Conservation (phyloP, 176 grass and related monocot genomes). For the Musa beccarii region DNA sequence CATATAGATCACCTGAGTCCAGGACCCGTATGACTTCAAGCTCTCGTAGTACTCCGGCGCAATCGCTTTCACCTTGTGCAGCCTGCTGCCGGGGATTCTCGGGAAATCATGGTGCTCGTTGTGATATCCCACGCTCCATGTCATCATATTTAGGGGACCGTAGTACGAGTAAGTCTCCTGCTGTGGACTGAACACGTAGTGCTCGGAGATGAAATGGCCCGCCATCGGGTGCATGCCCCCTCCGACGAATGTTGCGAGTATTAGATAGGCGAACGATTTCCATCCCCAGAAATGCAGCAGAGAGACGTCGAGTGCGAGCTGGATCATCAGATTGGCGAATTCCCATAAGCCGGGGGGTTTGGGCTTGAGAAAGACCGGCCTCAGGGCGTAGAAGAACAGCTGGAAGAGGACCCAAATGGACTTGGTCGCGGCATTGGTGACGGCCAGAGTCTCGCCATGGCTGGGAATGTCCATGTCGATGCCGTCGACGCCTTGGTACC, state of each 20-base stretch:
- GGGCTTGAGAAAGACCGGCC: constrained; percentile 69
- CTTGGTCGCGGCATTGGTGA: constrained; percentile 52
- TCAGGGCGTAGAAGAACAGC: constrained; percentile 81
- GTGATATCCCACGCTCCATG: constrained; percentile 89
- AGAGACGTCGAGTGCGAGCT: constrained; percentile 44
- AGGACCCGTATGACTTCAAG: constrained; percentile 58
- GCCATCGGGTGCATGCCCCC: constrained; percentile 98
- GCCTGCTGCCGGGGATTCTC: constrained; percentile 61
- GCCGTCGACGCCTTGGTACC: constrained; percentile 83
- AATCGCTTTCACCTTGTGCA: constrained; percentile 81
- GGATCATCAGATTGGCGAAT: constrained; percentile 62
- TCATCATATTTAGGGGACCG: constrained; percentile 79
- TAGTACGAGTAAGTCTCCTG: constrained; percentile 98
- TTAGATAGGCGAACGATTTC: constrained; percentile 60
- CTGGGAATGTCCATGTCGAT: constrained; percentile 90
- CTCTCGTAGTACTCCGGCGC: constrained; percentile 70
- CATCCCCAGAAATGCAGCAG: constrained; percentile 56
- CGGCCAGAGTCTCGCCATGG: constrained; percentile 32
- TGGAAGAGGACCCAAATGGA: constrained; percentile 77
- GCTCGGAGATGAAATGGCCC: constrained; percentile 90
- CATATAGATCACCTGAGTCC: constrained; percentile 99
- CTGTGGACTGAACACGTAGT: constrained; percentile 68
- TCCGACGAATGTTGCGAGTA: constrained; percentile 74
- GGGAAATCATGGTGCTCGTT: constrained; percentile 99
- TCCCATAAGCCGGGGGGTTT: constrained; percentile 89